phyloP scores from a whole-genome alignment of 2,329 filamentous ascomycete species.

The Apiospora koreana region DNA sequence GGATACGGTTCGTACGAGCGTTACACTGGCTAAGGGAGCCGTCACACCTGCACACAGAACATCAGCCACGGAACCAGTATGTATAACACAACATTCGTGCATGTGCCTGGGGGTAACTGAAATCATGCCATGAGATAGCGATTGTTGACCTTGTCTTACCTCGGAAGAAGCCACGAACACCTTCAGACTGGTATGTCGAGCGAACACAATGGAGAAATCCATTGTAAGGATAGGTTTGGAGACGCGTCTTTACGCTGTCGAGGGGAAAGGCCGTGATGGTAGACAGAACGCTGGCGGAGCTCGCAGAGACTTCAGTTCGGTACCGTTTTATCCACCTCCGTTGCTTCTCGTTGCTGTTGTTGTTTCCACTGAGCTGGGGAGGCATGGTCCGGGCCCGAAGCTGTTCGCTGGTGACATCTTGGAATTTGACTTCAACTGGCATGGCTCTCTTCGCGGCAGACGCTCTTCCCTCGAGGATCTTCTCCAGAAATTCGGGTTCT shows the following conservation, averaged over 20 bases:
- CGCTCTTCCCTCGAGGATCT: background rate
- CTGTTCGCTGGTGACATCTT: constrained; percentile 46
- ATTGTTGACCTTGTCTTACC: constrained; percentile 48
- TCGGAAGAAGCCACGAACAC: constrained; percentile 76
- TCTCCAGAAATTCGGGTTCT: background rate
- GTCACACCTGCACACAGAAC: constrained; percentile 58
- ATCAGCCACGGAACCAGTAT: background rate
- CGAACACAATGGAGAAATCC: constrained; percentile 74
- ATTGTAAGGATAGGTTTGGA: constrained; percentile 82
- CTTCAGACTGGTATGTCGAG: constrained; percentile 75
- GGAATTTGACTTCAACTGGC: constrained; percentile 40
- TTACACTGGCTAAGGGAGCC: constrained; percentile 79
- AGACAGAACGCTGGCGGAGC: constrained; percentile 74
- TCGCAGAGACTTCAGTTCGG: constrained; percentile 78
- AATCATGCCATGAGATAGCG: constrained; percentile 6
- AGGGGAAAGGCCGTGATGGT: constrained; percentile 82
- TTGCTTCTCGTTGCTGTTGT: constrained; percentile 32
- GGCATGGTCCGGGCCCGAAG: constrained; percentile 45
- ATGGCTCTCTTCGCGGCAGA: constrained; percentile 29
- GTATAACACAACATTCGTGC: background rate
- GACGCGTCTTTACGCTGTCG: constrained; percentile 86
- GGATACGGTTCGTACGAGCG: constrained; percentile 73
- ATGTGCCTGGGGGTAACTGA: background rate
- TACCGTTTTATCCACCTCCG: constrained; percentile 70
- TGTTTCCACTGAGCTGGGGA: constrained; percentile 29